Percentiles rank a stretch among this genome's conserved stretches.
These are phyloP conservation scores for Meyerozyma guilliermondii DNA, from an alignment of 1,139 yeast species.

Conservation along the genomic window DNA sequence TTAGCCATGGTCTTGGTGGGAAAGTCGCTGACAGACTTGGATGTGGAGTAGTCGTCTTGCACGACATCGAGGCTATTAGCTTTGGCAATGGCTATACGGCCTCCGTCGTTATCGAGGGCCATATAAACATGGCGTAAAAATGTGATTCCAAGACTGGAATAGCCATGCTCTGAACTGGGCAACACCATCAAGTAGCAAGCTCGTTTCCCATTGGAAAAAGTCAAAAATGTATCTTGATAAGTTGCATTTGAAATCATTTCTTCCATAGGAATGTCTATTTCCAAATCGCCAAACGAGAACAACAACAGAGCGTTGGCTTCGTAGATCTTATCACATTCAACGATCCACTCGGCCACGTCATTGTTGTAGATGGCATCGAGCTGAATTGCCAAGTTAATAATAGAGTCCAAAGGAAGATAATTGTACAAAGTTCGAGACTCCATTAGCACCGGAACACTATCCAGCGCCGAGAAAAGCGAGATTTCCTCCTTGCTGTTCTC, in stretches of 20 bases:
- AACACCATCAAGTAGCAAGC: constrained; percentile 60
- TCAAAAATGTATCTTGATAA: constrained; percentile 25
- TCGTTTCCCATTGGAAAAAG: constrained; percentile 47
- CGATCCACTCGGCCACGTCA: constrained; percentile 56
- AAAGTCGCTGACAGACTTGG: background rate
- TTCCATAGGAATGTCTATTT: constrained; percentile 48
- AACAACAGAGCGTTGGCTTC: constrained; percentile 46
- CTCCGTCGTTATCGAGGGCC: constrained; percentile 64
- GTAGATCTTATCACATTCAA: constrained; percentile 48
- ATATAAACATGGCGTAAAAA: constrained; percentile 53
- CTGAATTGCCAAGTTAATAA: constrained; percentile 68
- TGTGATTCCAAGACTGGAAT: constrained; percentile 55
- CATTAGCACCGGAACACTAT: constrained; percentile 50
- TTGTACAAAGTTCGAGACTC: constrained; percentile 54
- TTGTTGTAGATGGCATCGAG: constrained; percentile 62
- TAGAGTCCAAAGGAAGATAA: constrained; percentile 53
- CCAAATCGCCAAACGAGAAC: constrained; percentile 50
- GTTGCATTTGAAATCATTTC: constrained; percentile 43
- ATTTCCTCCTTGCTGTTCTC: constrained; percentile 29
- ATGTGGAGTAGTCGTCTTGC: background rate
- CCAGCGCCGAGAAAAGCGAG: constrained; percentile 27
- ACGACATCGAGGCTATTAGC: constrained; percentile 16
- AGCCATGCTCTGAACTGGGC: constrained; percentile 50
- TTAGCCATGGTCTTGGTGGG: background rate
- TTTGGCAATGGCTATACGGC: constrained; percentile 53